Conservation (phyloP, 1,284 basidiomycete species). For the Ustilago hordei region DNA sequence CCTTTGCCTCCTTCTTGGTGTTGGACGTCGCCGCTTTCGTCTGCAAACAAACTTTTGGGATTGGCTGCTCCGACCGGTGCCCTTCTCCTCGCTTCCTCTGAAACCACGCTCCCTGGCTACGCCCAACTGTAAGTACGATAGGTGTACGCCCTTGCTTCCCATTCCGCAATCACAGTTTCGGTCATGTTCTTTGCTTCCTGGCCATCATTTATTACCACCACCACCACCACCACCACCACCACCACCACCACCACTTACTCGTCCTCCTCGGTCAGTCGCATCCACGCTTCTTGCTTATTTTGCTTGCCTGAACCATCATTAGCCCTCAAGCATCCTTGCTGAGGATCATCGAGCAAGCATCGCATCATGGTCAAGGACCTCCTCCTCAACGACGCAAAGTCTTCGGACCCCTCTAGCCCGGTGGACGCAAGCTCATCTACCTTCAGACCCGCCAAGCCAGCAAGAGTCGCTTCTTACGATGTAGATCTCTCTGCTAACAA, state of each 20-base stretch:
- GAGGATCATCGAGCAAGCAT: constrained; percentile 1
- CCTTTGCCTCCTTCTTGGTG: background rate
- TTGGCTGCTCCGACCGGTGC: background rate
- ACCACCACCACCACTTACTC: background rate
- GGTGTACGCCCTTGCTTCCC: background rate
- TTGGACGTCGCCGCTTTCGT: background rate
- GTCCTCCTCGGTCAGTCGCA: background rate
- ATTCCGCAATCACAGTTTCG: background rate
- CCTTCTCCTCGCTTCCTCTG: background rate
- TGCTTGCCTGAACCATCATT: background rate
- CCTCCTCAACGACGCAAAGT: background rate
- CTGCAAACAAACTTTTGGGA: background rate
- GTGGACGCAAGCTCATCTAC: constrained; percentile 1
- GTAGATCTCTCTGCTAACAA: background rate
- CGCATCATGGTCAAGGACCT: constrained; percentile 14
- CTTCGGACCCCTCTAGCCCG: background rate
- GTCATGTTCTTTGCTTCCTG: background rate
- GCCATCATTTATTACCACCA: background rate
- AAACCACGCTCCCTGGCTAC: background rate
- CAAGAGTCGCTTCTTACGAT: constrained; percentile 13
- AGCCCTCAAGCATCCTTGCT: background rate
- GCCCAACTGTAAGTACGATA: background rate
- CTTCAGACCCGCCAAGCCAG: constrained; percentile 10
- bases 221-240: background rate
- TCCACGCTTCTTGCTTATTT: background rate